Percentiles rank a stretch among this genome's conserved stretches.
Evolutionary conservation across 1,139 yeast species (phyloP).

Genomic region (Candida mesenterica): DNA sequence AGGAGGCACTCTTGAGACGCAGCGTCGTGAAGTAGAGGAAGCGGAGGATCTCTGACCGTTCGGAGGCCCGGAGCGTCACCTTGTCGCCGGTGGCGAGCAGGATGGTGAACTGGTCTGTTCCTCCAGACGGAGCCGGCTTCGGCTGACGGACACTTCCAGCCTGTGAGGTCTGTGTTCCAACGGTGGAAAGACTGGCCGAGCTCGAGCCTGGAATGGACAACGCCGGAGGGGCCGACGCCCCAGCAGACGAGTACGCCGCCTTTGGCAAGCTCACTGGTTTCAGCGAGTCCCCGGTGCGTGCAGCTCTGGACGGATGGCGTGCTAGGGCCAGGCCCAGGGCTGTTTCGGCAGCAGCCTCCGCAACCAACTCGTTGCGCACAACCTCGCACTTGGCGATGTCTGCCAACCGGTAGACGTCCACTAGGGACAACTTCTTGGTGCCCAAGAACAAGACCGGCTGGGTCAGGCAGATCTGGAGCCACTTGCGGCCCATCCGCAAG

Average conservation of each 20-base stretch:
- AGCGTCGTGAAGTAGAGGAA: constrained; percentile 66
- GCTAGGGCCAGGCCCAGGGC: no score
- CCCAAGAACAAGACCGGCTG: constrained; percentile 25
- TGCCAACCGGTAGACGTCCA: constrained; percentile 51
- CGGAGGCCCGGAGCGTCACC: constrained; percentile 56
- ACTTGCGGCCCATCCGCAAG: constrained; percentile 68
- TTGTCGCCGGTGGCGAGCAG: constrained; percentile 43
- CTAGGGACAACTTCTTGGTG: constrained; percentile 39
- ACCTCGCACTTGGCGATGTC: constrained; percentile 54
- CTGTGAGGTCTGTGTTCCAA: no score
- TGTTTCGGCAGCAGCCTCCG: no score
- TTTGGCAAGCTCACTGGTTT: not conserved
- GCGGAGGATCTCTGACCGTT: constrained; percentile 66
- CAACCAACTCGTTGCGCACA: not conserved
- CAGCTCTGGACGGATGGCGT: not conserved
- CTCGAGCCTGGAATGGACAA: not conserved
- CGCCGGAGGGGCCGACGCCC: not conserved
- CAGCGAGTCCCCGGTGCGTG: not conserved
- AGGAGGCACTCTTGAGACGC: constrained; percentile 37
- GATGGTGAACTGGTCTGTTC: constrained; percentile 52
- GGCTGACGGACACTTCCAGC: no score
- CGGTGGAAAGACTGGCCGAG: not conserved
- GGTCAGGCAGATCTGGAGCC: constrained; percentile 54
- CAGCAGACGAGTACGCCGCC: not conserved
- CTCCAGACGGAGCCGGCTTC: no score